Percentiles rank a stretch among this genome's conserved stretches.
Conservation (phyloP, 2,329 filamentous ascomycete genomes). For the Ampelomyces quisqualis region DNA sequence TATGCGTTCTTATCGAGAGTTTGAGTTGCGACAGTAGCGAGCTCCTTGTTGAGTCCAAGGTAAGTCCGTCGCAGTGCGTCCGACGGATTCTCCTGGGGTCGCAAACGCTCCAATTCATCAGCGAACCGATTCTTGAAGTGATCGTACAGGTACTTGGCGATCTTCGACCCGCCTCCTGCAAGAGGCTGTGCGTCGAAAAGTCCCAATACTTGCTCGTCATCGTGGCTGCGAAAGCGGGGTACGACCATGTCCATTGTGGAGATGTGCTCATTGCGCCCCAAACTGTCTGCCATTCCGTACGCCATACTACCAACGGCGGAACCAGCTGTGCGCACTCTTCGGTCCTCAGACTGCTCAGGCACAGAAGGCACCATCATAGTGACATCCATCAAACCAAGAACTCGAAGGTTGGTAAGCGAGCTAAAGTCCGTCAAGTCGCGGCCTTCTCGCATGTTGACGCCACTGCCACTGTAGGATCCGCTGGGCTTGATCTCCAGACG, state of each 20-base stretch:
- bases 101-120: slow-evolving; percentile 73
- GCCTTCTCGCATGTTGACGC: slow-evolving; percentile 53
- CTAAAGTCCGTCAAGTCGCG: slow-evolving; percentile 87
- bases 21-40: slow-evolving; percentile 80
- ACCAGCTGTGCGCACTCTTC: slow-evolving; percentile 94
- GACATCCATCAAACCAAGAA: slow-evolving; percentile 96
- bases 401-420: slow-evolving; percentile 76
- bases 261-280: slow-evolving; percentile 90
- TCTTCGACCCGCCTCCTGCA: slow-evolving; percentile 86
- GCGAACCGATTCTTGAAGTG: slow-evolving; percentile 86
- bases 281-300: slow-evolving; percentile 95
- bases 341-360: slow-evolving; percentile 91
- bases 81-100: slow-evolving; percentile 70
- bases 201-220: slow-evolving; percentile 88
- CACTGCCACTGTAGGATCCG: slow-evolving; percentile 56
- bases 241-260: slow-evolving; percentile 96
- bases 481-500: slow-evolving; percentile 82
- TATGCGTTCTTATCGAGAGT: slow-evolving; percentile 66
- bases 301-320: slow-evolving; percentile 85
- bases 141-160: slow-evolving; percentile 95
- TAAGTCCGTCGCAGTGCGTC: slow-evolving; percentile 88
- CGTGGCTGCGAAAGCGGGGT: slow-evolving; percentile 83
- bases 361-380: slow-evolving; percentile 91
- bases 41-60: slow-evolving; percentile 86
- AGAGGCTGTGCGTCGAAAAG: slow-evolving; percentile 94